phyloP scores from a whole-genome alignment of 2,329 filamentous ascomycete species.

The Colletotrichum neosansevieriae region DNA sequence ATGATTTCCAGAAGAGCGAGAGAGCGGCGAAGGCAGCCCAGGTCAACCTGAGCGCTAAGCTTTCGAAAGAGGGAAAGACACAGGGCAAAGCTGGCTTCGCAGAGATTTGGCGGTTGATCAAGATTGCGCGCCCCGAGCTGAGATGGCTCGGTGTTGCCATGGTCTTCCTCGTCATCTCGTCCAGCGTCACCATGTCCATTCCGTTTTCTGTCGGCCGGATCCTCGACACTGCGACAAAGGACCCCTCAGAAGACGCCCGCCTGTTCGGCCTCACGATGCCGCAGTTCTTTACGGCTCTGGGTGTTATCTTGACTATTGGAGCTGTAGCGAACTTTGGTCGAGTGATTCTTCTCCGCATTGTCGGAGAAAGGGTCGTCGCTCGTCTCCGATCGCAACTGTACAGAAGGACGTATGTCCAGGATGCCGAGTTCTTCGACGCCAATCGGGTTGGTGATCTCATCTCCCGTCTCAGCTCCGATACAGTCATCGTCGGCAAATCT shows the following conservation, averaged over 20 bases:
- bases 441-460: conserved; percentile 97
- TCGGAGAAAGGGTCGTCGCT: conserved; percentile 94
- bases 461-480: conserved; percentile 94
- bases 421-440: conserved; percentile 98
- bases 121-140: conserved; percentile 88
- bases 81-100: conserved; percentile 69
- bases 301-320: conserved; percentile 80
- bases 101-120: conserved; percentile 89
- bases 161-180: conserved; percentile 87
- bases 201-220: conserved; percentile 98
- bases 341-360: conserved; percentile 91
- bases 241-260: conserved; percentile 71
- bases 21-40: conserved; percentile 89
- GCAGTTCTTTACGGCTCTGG: conserved; percentile 90
- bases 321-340: conserved; percentile 93
- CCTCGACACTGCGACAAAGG: conserved; percentile 88
- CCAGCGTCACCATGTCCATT: conserved; percentile 93
- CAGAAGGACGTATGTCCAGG: conserved; percentile 92
- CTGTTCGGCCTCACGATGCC: conserved; percentile 87
- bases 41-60: conserved; percentile 86
- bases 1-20: conserved; percentile 76
- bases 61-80: conserved; percentile 83
- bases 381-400: conserved; percentile 91
- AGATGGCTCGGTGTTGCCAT: conserved; percentile 84
- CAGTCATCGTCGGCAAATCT: conserved; percentile 97